These are phyloP conservation scores for Fomitopsis palustris DNA, from an alignment of 1,284 basidiomycete species.

Conservation along the genomic window DNA sequence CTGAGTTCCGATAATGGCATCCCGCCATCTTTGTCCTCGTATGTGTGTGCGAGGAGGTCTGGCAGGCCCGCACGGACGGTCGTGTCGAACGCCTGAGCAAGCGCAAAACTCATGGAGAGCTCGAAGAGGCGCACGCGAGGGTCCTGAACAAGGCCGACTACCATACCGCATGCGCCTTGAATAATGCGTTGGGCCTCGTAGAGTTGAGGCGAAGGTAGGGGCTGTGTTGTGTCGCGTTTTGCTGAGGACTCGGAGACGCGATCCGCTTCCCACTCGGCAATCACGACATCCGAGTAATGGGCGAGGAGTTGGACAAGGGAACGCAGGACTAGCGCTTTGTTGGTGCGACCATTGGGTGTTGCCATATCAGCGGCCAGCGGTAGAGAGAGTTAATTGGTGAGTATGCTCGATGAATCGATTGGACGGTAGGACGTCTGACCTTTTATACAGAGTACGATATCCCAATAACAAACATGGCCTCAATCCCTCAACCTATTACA, in stretches of 20 bases:
- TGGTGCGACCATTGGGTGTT: too few species aligned
- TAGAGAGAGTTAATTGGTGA: too few species aligned
- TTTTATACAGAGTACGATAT: too few species aligned
- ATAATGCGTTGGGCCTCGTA: slow-evolving; percentile 9
- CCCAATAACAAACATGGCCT: too few species aligned
- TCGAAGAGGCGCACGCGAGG: slow-evolving; percentile 12
- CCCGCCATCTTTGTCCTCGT: too few species aligned
- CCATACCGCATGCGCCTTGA: slow-evolving; percentile 8
- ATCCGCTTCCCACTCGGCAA: slow-evolving; percentile 6
- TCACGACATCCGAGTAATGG: slow-evolving; percentile 5
- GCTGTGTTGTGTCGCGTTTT: background rate
- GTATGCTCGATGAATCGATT: too few species aligned
- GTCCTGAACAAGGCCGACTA: slow-evolving; percentile 11
- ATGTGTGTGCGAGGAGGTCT: slow-evolving; percentile 14
- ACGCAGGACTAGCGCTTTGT: too few species aligned
- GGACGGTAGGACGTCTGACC: too few species aligned
- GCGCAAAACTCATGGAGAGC: slow-evolving; percentile 5
- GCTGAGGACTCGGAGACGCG: background rate
- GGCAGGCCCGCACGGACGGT: slow-evolving; percentile 10
- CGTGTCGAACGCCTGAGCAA: slow-evolving; percentile 12
- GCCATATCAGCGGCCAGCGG: too few species aligned
- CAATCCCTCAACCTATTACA: too few species aligned
- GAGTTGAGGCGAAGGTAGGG: slow-evolving; percentile 5
- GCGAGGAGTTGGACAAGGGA: slow-evolving; percentile 3
- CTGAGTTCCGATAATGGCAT: too few species aligned